A percentile compares a stretch with the other conserved stretches of the same genome.
phyloP scores from a whole-genome alignment of 2,329 filamentous ascomycete species.

The Penicillium sp. region DNA sequence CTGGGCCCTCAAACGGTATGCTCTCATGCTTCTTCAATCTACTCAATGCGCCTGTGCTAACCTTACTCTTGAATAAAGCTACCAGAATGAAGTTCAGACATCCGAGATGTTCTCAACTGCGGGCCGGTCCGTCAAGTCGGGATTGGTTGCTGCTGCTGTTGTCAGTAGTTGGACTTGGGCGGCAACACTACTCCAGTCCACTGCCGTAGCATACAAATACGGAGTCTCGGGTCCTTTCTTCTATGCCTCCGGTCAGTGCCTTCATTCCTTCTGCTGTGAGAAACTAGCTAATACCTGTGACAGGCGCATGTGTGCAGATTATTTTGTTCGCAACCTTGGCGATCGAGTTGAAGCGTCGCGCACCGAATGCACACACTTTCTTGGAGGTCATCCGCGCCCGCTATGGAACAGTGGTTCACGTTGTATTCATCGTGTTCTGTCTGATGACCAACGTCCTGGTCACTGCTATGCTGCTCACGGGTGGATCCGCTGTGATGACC shows the following conservation, averaged over 20 bases:
- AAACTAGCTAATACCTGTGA: constrained; percentile 54
- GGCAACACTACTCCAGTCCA: constrained; percentile 76
- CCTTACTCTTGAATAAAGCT: constrained; percentile 40
- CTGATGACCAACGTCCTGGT: constrained; percentile 85
- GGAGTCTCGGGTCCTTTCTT: constrained; percentile 68
- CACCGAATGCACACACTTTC: constrained; percentile 83
- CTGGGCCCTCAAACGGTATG: constrained; percentile 64
- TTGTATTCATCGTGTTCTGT: constrained; percentile 80
- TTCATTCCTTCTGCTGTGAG: not conserved
- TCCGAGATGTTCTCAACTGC: constrained; percentile 93
- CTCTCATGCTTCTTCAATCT: not conserved
- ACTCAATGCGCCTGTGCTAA: not conserved
- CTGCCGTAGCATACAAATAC: constrained; percentile 80
- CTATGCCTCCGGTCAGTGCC: constrained; percentile 63
- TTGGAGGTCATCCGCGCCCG: constrained; percentile 80
- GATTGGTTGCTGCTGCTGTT: constrained; percentile 84
- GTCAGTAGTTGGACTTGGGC: constrained; percentile 95
- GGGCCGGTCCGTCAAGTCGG: constrained; percentile 84
- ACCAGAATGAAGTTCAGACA: constrained; percentile 75
- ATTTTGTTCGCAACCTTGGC: constrained; percentile 87
- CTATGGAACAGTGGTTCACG: constrained; percentile 72
- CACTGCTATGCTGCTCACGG: constrained; percentile 84
- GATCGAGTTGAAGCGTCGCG: constrained; percentile 83
- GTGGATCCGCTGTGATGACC: constrained; percentile 73
- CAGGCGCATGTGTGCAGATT: constrained; percentile 79